Base-by-base conservation (phyloP, 805 yeast genomes). In the Candida anglica region DNA sequence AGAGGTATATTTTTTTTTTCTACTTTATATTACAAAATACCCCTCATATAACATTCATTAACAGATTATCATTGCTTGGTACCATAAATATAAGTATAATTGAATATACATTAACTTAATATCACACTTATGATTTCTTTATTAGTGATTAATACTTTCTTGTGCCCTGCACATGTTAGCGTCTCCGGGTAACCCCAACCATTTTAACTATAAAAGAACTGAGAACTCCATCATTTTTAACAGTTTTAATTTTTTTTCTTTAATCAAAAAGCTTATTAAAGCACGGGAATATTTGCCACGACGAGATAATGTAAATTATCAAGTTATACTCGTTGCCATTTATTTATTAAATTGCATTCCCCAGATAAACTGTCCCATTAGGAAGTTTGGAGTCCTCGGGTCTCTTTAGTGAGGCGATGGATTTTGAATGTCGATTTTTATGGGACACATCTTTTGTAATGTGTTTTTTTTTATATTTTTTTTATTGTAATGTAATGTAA, bases 271-370 rank as follows among this genome's bases (percentile, higher is more conserved):
- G 75, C 58, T 56, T 56, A 51, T 49, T 56, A 52, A 52, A 48
- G 52, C 48, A 51, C 67, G 81, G 76, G 77, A 73, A 63, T 63
- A 64, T 71, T 72, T 75, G 81, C 81, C 81, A 76, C 81, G 81
- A 65, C 80, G 80, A 61, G 72, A 59, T 69, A 68, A 73, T 69
- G 75, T 60, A 69, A 40, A 69, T 66, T 66, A 66, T 71, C 79
- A 73, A 73, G 78, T 73, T 69, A 67, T 63, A 59, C 66, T 60
- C 80, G 80, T 75, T 76, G 81, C 81, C 81, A 76, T 74, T 60
- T 66, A 48, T 53, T 51, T 56, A 45, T 49, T 47, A 45, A 49
- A 50, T 44, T 50, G 48, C 56, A 55, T 66, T 75, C 75, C 80
- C 80, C 60, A 75, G 78, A 75, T 39, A 40, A 63, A 51, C 45